Base-by-base conservation (phyloP, 306 rosid species). In the Cicer pinnatifidum region DNA sequence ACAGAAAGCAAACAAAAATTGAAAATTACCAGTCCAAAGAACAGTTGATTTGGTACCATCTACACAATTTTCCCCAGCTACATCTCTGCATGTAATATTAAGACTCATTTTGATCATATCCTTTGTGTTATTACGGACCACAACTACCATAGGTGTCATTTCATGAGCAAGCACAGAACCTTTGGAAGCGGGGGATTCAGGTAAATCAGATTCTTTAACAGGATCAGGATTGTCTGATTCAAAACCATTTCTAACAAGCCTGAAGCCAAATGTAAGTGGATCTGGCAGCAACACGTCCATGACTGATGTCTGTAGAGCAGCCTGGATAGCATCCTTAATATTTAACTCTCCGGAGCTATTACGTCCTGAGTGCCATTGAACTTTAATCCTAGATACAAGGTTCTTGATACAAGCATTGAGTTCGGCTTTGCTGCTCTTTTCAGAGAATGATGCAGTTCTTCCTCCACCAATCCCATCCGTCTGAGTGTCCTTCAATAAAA, bases 271-370 rank as follows among this genome's bases (percentile, higher is more conserved):
- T 15, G 99, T 94, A 75, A 94, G 84, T 8, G 99, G 99, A 81
- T 94, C 97, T 48, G 99, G 97, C 79, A 94, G 86, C 75, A 94
- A 85, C 43, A 94, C 89, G 68, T 91, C 97, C 99, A 91, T 94
- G 78, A 88, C 84, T 57, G 97, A 91, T 76, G 97, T 86, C 80
- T 84, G 93, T 48, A 94, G 88, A 23, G 99, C 97, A 50, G 97
- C 96, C 70, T 88, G 95, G 75, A 90, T 80, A 71, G 97, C 99
- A 86, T 95, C 97, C 86, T 82, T 88, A 79, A 91, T 90, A 77
- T 95, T 91, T 66, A 91, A 77, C 81, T 95, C 97, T 51, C 99
- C 99, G 0, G 89, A 84, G 84, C 89, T 91, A 81, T 81, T 90
- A 66, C 91, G 86, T 64, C 97, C 97, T 2, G 96, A 95, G 63